Percentiles rank a stretch among this genome's conserved stretches.
These are phyloP conservation scores for Cryptosporidium ryanae DNA, from an alignment of 169 alveolate species.

Conservation along the genomic window DNA sequence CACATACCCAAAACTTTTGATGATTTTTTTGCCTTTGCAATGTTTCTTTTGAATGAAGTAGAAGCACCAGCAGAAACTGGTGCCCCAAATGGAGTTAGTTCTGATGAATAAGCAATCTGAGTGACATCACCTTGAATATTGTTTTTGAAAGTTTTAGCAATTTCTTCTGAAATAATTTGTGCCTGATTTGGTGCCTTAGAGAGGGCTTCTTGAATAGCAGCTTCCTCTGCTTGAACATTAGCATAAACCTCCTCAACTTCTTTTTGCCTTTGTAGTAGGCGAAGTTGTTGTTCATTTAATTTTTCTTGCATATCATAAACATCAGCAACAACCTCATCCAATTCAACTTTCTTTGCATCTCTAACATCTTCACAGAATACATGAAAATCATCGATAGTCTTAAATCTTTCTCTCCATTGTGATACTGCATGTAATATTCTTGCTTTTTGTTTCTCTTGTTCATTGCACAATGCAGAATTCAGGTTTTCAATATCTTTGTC, in stretches of 20 bases:
- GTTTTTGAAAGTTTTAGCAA: constrained; percentile 60
- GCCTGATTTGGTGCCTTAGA: constrained; percentile 50
- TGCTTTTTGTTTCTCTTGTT: constrained; percentile 70
- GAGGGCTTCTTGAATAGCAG: constrained; percentile 72
- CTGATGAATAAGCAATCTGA: constrained; percentile 69
- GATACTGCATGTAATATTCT: constrained; percentile 60
- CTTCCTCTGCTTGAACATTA: constrained; percentile 72
- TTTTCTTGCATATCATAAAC: constrained; percentile 72
- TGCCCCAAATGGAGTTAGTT: constrained; percentile 72
- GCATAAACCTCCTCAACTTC: constrained; percentile 74
- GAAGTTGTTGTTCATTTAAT: constrained; percentile 68
- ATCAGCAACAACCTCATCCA: constrained; percentile 74
- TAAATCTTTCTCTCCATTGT: constrained; percentile 74
- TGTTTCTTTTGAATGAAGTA: constrained; percentile 67
- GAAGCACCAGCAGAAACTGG: constrained; percentile 75
- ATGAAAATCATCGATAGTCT: constrained; percentile 73
- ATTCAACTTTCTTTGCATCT: constrained; percentile 69
- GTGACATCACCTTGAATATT: constrained; percentile 75
- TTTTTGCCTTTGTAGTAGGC: constrained; percentile 64
- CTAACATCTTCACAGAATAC: constrained; percentile 70
- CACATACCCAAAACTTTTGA: constrained; percentile 73
- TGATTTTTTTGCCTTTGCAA: constrained; percentile 60
- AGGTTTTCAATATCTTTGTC: constrained; percentile 62
- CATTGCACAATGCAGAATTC: constrained; percentile 47
- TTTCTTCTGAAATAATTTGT: constrained; percentile 72